Evolutionary conservation across 352 stramenopile species (phyloP).

Genomic region (Globisporangium acanthophoron): DNA sequence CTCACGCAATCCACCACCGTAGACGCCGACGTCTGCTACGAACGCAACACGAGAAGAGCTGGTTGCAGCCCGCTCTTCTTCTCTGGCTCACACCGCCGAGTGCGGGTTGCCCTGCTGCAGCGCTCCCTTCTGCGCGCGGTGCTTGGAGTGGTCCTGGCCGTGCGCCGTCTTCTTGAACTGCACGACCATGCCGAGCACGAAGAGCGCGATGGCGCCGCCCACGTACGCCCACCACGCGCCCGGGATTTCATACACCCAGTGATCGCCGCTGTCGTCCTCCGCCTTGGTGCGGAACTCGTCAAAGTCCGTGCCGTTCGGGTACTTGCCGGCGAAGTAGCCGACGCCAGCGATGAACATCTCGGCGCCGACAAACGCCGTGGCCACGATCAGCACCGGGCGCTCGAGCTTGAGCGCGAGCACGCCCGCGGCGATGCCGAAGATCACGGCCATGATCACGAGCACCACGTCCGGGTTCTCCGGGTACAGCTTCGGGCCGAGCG

Average conservation of each 20-base stretch:
- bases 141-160: slow-evolving; percentile 39
- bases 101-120: slow-evolving; percentile 7
- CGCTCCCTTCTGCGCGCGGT: slow-evolving; percentile 12
- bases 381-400: slow-evolving; percentile 44
- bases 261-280: slow-evolving; percentile 11
- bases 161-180: slow-evolving; percentile 60
- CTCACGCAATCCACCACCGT: not conserved
- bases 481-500: slow-evolving; percentile 29
- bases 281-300: slow-evolving; percentile 25
- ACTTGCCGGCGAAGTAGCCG: slow-evolving; percentile 51
- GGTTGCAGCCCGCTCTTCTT: not conserved
- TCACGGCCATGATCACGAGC: slow-evolving; percentile 38
- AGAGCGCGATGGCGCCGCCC: slow-evolving; percentile 43
- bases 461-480: slow-evolving; percentile 35
- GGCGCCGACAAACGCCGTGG: slow-evolving; percentile 44
- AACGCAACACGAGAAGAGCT: not conserved
- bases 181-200: slow-evolving; percentile 50
- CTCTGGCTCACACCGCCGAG: slow-evolving; percentile 3
- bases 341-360: slow-evolving; percentile 37
- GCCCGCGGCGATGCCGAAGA: slow-evolving; percentile 29
- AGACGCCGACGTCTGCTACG: not conserved
- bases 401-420: slow-evolving; percentile 44
- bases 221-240: slow-evolving; percentile 76
- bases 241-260: slow-evolving; percentile 61
- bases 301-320: slow-evolving; percentile 47